A percentile compares a stretch with the other conserved stretches of the same genome.
Evolutionary conservation across 495 filamentous ascomycete genomes (phyloP).

Genomic region (Aspergillus campestris): DNA sequence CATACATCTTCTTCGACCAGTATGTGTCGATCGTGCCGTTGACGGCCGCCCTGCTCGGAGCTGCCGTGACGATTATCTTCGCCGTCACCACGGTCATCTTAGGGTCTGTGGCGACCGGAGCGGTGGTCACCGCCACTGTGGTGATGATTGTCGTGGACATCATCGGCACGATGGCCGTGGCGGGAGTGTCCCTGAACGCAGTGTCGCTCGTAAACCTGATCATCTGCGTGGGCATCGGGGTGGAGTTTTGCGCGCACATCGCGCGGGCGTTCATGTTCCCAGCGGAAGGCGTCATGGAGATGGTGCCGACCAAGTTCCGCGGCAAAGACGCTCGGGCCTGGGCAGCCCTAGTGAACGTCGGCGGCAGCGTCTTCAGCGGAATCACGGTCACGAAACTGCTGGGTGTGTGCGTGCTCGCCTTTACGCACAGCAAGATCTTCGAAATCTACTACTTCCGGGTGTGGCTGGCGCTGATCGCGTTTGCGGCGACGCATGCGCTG

Average conservation of each 20-base stretch:
- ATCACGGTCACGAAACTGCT: constrained; percentile 94
- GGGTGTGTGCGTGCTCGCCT: constrained; percentile 86
- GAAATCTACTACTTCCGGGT: constrained; percentile 98
- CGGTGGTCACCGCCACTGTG: constrained; percentile 76
- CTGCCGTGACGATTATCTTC: constrained; percentile 77
- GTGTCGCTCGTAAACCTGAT: constrained; percentile 95
- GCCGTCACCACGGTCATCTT: constrained; percentile 67
- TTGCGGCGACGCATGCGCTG: constrained; percentile 82
- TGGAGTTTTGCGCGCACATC: constrained; percentile 97
- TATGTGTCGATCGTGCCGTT: constrained; percentile 78
- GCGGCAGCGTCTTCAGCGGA: constrained; percentile 86
- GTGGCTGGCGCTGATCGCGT: constrained; percentile 82
- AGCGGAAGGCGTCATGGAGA: constrained; percentile 63
- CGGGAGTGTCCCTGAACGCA: constrained; percentile 86
- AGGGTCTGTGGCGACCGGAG: constrained; percentile 73
- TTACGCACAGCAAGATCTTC: constrained; percentile 96
- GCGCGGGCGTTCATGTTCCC: constrained; percentile 96
- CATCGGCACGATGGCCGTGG: constrained; percentile 85
- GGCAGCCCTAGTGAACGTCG: constrained; percentile 88
- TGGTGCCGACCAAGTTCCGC: constrained; percentile 53
- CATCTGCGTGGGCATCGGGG: constrained; percentile 90
- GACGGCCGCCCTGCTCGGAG: constrained; percentile 68
- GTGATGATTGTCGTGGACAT: constrained; percentile 93
- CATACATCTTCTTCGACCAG: constrained; percentile 99
- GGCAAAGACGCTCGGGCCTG: constrained; percentile 80